A percentile compares a stretch with the other conserved stretches of the same genome.
Evolutionary conservation across 2,329 filamentous ascomycete species (phyloP).

Genomic region (Fusarium chaquense): DNA sequence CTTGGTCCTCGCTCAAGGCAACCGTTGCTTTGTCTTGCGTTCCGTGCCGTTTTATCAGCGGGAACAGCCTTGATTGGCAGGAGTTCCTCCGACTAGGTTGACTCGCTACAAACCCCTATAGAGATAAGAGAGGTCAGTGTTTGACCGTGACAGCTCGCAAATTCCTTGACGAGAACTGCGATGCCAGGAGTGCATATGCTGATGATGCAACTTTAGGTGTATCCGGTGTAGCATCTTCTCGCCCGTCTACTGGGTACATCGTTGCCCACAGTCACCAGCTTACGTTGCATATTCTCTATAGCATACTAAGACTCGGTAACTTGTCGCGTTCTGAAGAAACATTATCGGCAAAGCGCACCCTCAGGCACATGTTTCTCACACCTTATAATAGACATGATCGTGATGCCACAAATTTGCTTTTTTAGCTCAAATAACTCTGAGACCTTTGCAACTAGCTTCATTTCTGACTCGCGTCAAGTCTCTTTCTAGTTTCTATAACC

Average conservation of each 20-base stretch:
- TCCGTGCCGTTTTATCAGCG: slow-evolving; percentile 23
- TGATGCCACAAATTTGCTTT: background rate
- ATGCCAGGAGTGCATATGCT: background rate
- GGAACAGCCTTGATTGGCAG: slow-evolving; percentile 13
- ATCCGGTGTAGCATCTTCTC: background rate
- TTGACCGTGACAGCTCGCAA: background rate
- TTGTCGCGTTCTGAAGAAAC: background rate
- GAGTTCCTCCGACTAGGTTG: background rate
- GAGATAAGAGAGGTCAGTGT: background rate
- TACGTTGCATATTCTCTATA: background rate
- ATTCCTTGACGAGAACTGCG: background rate
- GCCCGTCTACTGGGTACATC: background rate
- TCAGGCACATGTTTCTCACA: background rate
- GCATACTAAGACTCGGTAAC: background rate
- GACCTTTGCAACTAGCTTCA: background rate
- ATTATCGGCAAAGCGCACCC: background rate
- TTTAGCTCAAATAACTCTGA: background rate
- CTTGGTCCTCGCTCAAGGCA: background rate
- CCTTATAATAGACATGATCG: background rate
- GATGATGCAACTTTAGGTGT: background rate
- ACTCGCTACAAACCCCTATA: slow-evolving; percentile 1
- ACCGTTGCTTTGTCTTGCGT: slow-evolving; percentile 14
- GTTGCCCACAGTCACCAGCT: background rate
- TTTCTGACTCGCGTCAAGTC: background rate
- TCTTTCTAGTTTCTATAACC: too few species aligned